Evolutionary conservation across 306 rosid species (phyloP).

Genomic region (Prunus mongolica): DNA sequence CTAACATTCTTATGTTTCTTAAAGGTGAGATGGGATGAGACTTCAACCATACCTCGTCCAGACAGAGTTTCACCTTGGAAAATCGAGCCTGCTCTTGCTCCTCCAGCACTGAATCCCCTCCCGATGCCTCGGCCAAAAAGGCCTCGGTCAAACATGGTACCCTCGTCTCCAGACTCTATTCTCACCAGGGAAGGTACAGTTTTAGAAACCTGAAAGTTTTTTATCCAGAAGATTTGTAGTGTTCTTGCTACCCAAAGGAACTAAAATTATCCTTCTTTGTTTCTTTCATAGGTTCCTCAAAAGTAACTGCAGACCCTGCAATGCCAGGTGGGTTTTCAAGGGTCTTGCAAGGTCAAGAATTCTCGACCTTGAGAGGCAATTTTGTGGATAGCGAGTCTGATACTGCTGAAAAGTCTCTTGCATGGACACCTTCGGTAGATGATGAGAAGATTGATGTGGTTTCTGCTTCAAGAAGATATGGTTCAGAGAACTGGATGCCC

Average conservation of each 20-base stretch:
- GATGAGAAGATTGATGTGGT: slow-evolving; percentile 59
- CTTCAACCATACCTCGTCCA: slow-evolving; percentile 80
- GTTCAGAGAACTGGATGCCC: slow-evolving; percentile 58
- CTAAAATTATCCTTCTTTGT: background rate
- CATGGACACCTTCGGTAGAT: slow-evolving; percentile 51
- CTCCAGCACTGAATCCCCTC: slow-evolving; percentile 74
- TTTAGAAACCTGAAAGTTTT: background rate
- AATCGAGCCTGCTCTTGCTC: slow-evolving; percentile 91
- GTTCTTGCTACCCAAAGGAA: background rate
- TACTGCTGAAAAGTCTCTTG: slow-evolving; percentile 59
- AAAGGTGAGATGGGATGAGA: slow-evolving; percentile 98
- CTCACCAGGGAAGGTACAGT: slow-evolving; percentile 74
- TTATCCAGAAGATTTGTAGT: background rate
- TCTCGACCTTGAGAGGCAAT: slow-evolving; percentile 69
- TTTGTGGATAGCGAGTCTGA: slow-evolving; percentile 59
- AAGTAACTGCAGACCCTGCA: slow-evolving; percentile 59
- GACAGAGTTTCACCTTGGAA: slow-evolving; percentile 98
- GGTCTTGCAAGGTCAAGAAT: slow-evolving; percentile 99
- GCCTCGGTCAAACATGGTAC: slow-evolving; percentile 64
- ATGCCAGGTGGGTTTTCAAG: slow-evolving; percentile 61
- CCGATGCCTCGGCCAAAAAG: slow-evolving; percentile 79
- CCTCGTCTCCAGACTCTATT: slow-evolving; percentile 77
- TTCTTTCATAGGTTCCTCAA: slow-evolving; percentile 44
- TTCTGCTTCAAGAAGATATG: slow-evolving; percentile 63
- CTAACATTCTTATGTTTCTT: slow-evolving; percentile 17